Conservation (phyloP, 495 filamentous ascomycete species). For the Penicillium canariense region DNA sequence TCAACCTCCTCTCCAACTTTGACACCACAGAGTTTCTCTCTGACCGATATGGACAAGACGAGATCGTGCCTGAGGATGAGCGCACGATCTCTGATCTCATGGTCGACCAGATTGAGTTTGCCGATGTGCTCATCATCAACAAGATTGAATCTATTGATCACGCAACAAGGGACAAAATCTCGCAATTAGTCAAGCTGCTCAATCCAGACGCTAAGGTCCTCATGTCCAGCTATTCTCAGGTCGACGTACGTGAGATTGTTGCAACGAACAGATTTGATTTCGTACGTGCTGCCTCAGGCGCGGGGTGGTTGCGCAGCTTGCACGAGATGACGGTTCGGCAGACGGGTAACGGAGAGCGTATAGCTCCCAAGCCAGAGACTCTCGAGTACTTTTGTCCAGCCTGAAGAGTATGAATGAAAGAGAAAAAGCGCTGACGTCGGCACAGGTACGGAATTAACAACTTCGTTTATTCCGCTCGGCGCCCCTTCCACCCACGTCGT, state of each 20-base stretch:
- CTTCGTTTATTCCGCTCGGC: conserved; percentile 52
- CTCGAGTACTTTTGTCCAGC: conserved; percentile 41
- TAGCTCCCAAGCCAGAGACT: conserved; percentile 56
- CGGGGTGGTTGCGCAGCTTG: conserved; percentile 49
- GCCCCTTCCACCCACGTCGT: conserved; percentile 52
- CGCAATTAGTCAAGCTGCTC: conserved; percentile 43
- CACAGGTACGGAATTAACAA: conserved; percentile 52
- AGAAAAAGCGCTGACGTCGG: not conserved
- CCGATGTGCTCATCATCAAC: conserved; percentile 58
- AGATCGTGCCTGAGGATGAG: conserved; percentile 53
- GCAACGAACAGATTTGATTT: conserved; percentile 49
- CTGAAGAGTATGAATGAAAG: not conserved
- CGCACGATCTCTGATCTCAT: conserved; percentile 59
- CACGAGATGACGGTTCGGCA: conserved; percentile 49
- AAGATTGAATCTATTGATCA: conserved; percentile 48
- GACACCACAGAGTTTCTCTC: conserved; percentile 56
- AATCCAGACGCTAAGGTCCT: conserved; percentile 53
- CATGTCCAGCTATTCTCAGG: conserved; percentile 41
- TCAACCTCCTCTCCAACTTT: conserved; percentile 56
- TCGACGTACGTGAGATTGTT: conserved; percentile 51
- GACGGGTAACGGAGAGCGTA: conserved; percentile 40
- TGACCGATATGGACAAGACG: conserved; percentile 43
- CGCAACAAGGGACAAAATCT: conserved; percentile 38
- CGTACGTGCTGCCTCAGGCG: conserved; percentile 40
- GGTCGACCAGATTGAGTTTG: conserved; percentile 63